Conservation (phyloP, 257 asterid genomes). For the Cinchona pubescens region DNA sequence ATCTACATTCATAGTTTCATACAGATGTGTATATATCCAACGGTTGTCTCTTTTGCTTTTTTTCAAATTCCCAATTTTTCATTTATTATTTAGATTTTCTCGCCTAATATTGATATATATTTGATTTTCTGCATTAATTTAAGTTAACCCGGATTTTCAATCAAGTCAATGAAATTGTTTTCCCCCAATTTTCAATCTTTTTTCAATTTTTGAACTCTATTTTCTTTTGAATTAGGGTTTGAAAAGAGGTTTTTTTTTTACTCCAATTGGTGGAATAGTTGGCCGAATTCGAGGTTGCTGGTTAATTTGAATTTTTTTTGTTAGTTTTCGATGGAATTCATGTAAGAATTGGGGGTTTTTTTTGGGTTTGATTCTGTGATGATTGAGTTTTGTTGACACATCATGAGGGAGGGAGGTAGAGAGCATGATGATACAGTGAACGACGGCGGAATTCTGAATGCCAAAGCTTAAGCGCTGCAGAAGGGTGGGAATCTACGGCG, state of each 20-base stretch:
- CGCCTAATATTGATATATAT: too few relatives aligned
- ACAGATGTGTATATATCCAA: too few relatives aligned
- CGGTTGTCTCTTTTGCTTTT: too few relatives aligned
- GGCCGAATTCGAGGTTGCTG: conserved; percentile 11
- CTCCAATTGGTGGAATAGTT: not conserved
- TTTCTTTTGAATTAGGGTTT: conserved; percentile 29
- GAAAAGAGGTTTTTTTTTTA: not conserved
- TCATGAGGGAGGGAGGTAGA: conserved; percentile 12
- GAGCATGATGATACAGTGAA: conserved; percentile 44
- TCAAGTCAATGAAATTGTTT: too few relatives aligned
- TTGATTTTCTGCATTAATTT: too few relatives aligned
- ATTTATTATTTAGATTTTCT: too few relatives aligned
- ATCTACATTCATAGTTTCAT: too few relatives aligned
- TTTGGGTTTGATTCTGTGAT: not conserved
- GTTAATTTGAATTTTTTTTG: not conserved
- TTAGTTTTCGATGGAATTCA: not conserved
- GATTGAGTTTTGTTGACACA: conserved; percentile 16
- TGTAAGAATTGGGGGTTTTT: conserved; percentile 17
- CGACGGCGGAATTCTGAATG: conserved; percentile 40
- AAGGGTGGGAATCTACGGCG: conserved; percentile 30
- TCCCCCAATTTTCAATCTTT: too few relatives aligned
- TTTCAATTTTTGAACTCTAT: conserved; percentile 25
- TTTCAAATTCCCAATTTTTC: too few relatives aligned
- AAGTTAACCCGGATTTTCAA: too few relatives aligned
- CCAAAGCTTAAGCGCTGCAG: conserved; percentile 71